Conservation (phyloP, 2,329 filamentous ascomycete species). For the Alternaria gaisen region DNA sequence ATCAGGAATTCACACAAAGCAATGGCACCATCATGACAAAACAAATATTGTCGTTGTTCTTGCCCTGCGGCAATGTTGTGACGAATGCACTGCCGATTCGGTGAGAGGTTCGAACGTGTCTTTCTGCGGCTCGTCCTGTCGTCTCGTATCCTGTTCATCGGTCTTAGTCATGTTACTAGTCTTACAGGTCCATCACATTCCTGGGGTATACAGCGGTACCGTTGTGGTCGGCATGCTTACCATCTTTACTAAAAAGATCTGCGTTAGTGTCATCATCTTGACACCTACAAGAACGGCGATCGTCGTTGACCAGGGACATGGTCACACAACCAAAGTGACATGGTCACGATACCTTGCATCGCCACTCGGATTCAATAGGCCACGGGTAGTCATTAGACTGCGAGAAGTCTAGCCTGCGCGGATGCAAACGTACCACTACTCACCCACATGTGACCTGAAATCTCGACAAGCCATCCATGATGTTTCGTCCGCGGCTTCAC, state of each 20-base stretch:
- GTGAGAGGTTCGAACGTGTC: not conserved
- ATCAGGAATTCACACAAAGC: constrained; percentile 47
- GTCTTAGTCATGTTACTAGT: not conserved
- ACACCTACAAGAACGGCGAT: not conserved
- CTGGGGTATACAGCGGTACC: not conserved
- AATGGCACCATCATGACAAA: constrained; percentile 49
- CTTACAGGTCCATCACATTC: not conserved
- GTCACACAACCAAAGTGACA: not conserved
- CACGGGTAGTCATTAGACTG: not conserved
- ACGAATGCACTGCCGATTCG: not conserved
- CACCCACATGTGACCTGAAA: not conserved
- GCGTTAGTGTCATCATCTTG: not conserved
- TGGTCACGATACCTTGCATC: not conserved
- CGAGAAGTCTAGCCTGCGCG: not conserved
- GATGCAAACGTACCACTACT: not conserved
- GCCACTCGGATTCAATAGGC: not conserved
- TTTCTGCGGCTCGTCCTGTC: not conserved
- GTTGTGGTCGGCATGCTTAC: not conserved
- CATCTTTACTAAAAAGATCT: not conserved
- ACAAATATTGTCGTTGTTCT: constrained; percentile 7
- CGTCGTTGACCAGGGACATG: not conserved
- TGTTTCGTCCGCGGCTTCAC: not conserved
- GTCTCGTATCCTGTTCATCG: not conserved
- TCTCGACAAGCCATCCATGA: not conserved
- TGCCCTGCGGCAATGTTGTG: not conserved